Percentiles rank a stretch among this genome's conserved stretches.
Conservation (phyloP, 495 filamentous ascomycete genomes). For the Lasiosphaeria miniovina region DNA sequence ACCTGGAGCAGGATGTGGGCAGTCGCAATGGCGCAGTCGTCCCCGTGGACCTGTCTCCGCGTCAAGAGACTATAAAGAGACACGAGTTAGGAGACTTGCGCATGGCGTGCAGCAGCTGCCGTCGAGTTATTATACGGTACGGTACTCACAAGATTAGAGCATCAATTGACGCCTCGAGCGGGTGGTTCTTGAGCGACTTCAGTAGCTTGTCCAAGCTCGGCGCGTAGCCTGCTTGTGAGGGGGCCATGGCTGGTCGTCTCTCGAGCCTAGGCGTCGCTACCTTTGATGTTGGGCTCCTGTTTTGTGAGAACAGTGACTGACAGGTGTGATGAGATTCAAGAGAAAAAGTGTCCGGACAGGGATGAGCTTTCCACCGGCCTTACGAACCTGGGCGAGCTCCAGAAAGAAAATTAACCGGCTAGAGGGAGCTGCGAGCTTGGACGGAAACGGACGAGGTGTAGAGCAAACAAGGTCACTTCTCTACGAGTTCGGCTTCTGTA, state of each 20-base stretch:
- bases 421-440: background rate
- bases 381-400: no score
- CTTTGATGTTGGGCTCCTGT: background rate
- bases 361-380: no score
- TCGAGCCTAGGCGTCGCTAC: background rate
- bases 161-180: conserved; percentile 77
- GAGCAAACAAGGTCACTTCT: background rate
- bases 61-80: conserved; percentile 67
- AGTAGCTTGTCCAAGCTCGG: conserved; percentile 74
- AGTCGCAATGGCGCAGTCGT: conserved; percentile 86
- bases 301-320: no score
- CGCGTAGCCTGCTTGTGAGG: conserved; percentile 45
- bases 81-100: conserved; percentile 1
- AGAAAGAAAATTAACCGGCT: background rate
- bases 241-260: conserved; percentile 33
- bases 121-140: background rate
- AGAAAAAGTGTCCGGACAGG: no score
- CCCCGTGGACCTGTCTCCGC: conserved; percentile 79
- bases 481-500: background rate
- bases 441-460: background rate
- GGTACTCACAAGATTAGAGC: conserved; percentile 68
- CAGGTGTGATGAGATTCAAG: no score
- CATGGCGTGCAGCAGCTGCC: background rate
- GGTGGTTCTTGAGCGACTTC: conserved; percentile 66
- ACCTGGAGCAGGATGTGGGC: conserved; percentile 81